Evolutionary conservation across 768 basidiomycete species (phyloP).

Genomic region (Mycena sanguinolenta): DNA sequence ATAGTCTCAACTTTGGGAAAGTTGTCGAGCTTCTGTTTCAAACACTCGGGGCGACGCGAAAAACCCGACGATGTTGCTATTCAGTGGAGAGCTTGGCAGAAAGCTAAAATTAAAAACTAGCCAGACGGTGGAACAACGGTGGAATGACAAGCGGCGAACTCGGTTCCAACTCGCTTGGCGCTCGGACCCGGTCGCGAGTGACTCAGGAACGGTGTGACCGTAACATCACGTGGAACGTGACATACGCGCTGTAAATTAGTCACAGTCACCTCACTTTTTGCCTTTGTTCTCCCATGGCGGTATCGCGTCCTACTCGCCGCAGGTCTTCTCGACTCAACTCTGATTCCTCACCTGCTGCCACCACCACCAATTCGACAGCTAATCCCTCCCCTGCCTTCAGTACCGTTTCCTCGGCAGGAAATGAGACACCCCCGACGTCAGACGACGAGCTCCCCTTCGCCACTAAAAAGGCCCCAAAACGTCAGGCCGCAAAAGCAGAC

Average conservation of each 20-base stretch:
- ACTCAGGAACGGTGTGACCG: not conserved
- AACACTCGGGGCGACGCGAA: no score
- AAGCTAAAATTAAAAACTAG: no score
- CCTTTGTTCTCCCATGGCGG: not conserved
- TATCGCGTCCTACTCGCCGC: slow-evolving; percentile 15
- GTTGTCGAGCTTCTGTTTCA: no score
- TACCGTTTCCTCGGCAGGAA: slow-evolving; percentile 31
- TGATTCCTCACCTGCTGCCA: slow-evolving; percentile 26
- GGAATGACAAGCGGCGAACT: no score
- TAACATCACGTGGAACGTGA: not conserved
- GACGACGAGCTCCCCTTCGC: slow-evolving; percentile 32
- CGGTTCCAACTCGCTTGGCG: no score
- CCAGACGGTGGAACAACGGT: no score
- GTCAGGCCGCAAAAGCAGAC: slow-evolving; percentile 23
- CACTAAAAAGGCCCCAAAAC: slow-evolving; percentile 33
- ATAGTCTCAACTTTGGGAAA: no score
- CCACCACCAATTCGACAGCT: slow-evolving; percentile 34
- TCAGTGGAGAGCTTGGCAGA: no score
- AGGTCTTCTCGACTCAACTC: slow-evolving; percentile 26
- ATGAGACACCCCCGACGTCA: slow-evolving; percentile 36
- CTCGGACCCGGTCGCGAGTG: not conserved
- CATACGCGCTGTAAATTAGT: not conserved
- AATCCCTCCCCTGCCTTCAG: slow-evolving; percentile 40
- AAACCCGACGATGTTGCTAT: no score
- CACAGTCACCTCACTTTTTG: not conserved